Conservation (phyloP, 176 grass and related monocot genomes). For the Guadua angustifolia region DNA sequence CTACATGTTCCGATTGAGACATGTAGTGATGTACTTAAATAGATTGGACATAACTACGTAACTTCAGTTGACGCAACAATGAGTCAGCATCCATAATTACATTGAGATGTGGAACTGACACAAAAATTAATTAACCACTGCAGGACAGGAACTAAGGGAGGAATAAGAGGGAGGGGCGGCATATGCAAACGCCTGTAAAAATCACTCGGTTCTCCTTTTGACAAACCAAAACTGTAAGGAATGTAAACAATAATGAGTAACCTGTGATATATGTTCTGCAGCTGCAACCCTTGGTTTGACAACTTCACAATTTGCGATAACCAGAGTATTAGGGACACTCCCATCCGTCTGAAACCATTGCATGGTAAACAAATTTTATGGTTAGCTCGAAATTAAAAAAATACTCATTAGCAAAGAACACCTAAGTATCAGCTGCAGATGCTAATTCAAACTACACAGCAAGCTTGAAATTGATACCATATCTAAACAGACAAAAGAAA, state of each 20-base stretch:
- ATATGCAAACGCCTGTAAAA: background rate
- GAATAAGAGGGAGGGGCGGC: background rate
- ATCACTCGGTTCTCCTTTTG: constrained; percentile 6
- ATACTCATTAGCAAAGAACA: constrained; percentile 14
- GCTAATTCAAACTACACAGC: constrained; percentile 11
- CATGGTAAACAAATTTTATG: constrained; percentile 14
- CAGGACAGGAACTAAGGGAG: background rate
- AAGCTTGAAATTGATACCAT: constrained; percentile 17
- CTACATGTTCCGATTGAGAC: background rate
- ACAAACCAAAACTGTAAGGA: constrained; percentile 10
- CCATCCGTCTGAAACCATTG: constrained; percentile 78
- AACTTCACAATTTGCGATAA: constrained; percentile 88
- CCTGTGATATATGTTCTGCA: constrained; percentile 88
- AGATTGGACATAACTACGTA: background rate
- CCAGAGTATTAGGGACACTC: constrained; percentile 76
- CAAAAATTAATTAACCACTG: constrained; percentile 2
- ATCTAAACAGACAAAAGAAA: background rate
- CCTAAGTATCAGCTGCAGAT: constrained; percentile 6
- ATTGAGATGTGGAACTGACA: background rate
- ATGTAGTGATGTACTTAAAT: background rate
- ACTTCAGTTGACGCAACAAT: background rate
- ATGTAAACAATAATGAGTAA: constrained; percentile 44
- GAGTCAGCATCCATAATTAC: background rate
- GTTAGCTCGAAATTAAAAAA: constrained; percentile 32
- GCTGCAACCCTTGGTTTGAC: constrained; percentile 82